Evolutionary conservation across 2,329 filamentous ascomycete genomes (phyloP).

Genomic region (Scolecobasidium constrictum): DNA sequence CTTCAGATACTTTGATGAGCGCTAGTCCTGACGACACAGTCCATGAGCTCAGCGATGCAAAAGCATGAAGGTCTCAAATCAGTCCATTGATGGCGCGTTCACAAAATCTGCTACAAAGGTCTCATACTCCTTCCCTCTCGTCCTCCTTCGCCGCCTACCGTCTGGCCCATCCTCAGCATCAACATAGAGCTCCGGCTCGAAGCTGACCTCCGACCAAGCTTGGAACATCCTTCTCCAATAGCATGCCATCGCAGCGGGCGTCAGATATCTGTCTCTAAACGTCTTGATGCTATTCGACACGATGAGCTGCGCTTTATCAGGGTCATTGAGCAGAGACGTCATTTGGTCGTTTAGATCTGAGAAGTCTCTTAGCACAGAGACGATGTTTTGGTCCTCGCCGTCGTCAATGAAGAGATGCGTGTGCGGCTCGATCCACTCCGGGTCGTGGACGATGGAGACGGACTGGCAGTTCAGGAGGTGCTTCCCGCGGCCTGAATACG

Average conservation of each 20-base stretch:
- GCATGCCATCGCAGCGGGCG: conserved; percentile 43
- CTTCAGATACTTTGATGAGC: too few species aligned
- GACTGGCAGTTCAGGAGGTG: conserved; percentile 25
- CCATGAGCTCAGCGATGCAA: too few species aligned
- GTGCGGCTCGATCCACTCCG: conserved; percentile 39
- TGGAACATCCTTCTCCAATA: conserved; percentile 41
- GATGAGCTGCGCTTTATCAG: conserved; percentile 33
- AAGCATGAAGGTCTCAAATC: too few species aligned
- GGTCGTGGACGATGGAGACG: conserved; percentile 38
- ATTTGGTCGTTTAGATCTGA: conserved; percentile 26
- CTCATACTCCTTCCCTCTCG: conserved; percentile 5
- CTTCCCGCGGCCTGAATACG: conserved; percentile 21
- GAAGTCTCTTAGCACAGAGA: conserved; percentile 15
- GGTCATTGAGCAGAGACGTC: conserved; percentile 31
- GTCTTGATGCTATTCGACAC: conserved; percentile 36
- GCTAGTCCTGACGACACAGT: too few species aligned
- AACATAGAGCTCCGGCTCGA: conserved; percentile 13
- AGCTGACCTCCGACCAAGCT: conserved; percentile 25
- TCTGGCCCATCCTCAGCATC: neutral
- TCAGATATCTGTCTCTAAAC: conserved; percentile 43
- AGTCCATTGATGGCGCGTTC: too few species aligned
- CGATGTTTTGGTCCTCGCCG: conserved; percentile 18
- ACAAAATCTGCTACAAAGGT: neutral
- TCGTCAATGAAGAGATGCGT: conserved; percentile 32
- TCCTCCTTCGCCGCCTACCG: neutral